Evolutionary conservation across 192 early-diverging fungal genomes (phyloP).

Genomic region (Kappamyces sp.): DNA sequence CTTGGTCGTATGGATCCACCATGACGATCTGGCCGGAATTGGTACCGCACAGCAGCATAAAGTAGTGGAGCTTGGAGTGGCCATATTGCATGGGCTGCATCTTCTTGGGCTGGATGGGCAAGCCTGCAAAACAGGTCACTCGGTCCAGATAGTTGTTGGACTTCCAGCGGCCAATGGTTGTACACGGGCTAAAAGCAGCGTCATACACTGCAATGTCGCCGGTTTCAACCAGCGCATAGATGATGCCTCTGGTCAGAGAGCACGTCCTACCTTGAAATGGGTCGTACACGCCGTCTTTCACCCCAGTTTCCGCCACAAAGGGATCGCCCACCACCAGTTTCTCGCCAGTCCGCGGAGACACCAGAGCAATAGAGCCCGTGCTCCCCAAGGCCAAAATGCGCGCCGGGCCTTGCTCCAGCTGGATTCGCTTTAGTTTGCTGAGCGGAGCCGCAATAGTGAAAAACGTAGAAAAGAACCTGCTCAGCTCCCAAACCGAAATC

Average conservation of each 20-base stretch:
- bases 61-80: slow-evolving; percentile 22
- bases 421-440: slow-evolving; percentile 14
- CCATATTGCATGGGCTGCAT: slow-evolving; percentile 11
- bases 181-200: slow-evolving; percentile 34
- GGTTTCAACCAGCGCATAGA: slow-evolving; percentile 18
- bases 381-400: slow-evolving; percentile 33
- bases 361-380: slow-evolving; percentile 36
- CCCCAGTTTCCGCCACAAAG: slow-evolving; percentile 31
- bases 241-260: neutral
- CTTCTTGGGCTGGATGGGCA: slow-evolving; percentile 19
- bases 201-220: slow-evolving; percentile 37
- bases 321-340: slow-evolving; percentile 39
- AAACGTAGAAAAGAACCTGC: slow-evolving; percentile 40
- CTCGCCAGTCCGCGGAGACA: slow-evolving; percentile 42
- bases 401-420: slow-evolving; percentile 17
- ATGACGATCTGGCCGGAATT: slow-evolving; percentile 44
- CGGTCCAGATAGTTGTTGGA: slow-evolving; percentile 19
- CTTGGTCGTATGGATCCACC: slow-evolving; percentile 30
- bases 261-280: slow-evolving; percentile 26
- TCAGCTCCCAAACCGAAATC: slow-evolving; percentile 40
- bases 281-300: slow-evolving; percentile 33
- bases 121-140: slow-evolving; percentile 30
- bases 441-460: slow-evolving; percentile 20
- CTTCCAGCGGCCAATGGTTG: slow-evolving; percentile 36
- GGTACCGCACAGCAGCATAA: slow-evolving; percentile 37